Percentiles rank a stretch among this genome's conserved stretches.
These are phyloP conservation scores for Erysimum pusillum DNA, from an alignment of 441 rosid genomes.

Conservation along the genomic window DNA sequence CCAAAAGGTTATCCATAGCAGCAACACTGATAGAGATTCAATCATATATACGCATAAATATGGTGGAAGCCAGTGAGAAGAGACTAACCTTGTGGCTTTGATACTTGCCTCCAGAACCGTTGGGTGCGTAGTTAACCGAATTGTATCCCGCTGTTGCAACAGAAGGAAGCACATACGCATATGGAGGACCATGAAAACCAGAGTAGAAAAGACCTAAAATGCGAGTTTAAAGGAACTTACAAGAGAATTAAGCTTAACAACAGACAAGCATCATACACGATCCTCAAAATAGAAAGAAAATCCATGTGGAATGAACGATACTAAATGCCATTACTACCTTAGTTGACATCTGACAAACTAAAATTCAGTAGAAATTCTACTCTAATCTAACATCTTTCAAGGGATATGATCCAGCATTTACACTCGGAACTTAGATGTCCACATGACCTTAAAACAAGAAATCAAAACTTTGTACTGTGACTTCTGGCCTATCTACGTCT, in stretches of 20 bases:
- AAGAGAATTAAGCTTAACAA: constrained; percentile 42
- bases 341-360: constrained; percentile 22
- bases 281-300: constrained; percentile 2
- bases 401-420: neutral
- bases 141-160: constrained; percentile 81
- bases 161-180: constrained; percentile 75
- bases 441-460: constrained; percentile 7
- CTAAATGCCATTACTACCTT: constrained; percentile 29
- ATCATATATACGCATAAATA: constrained; percentile 8
- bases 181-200: constrained; percentile 79
- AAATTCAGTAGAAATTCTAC: constrained; percentile 6
- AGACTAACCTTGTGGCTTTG: constrained; percentile 84
- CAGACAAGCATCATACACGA: constrained; percentile 23
- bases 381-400: constrained; percentile 17
- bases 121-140: constrained; percentile 73
- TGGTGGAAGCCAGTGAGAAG: constrained; percentile 40
- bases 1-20: constrained; percentile 15
- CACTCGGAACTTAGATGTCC: neutral
- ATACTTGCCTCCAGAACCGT: constrained; percentile 79
- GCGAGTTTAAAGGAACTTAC: constrained; percentile 62
- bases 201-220: constrained; percentile 68
- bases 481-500: constrained; percentile 3
- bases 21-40: neutral
- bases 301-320: constrained; percentile 8
- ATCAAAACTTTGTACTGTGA: neutral